Evolutionary conservation across 2,329 filamentous ascomycete genomes (phyloP).

Genomic region (Verticillium isaacii): DNA sequence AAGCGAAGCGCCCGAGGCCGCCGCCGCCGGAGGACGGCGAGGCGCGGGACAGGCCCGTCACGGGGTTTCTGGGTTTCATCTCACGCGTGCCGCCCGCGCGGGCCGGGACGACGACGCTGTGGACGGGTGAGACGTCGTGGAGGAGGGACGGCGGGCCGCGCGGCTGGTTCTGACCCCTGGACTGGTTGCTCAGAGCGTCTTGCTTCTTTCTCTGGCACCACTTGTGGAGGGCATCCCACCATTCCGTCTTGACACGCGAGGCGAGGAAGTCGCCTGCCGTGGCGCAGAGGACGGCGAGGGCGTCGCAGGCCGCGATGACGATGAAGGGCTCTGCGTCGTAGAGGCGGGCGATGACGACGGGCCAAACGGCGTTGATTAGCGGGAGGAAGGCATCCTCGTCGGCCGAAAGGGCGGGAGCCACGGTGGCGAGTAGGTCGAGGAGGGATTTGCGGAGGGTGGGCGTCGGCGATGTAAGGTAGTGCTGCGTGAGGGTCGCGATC

Average conservation of each 20-base stretch:
- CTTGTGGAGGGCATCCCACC: conserved; percentile 48
- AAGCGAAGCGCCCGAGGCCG: conserved; percentile 54
- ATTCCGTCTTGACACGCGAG: conserved; percentile 70
- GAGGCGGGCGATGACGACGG: conserved; percentile 66
- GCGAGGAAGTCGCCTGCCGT: conserved; percentile 77
- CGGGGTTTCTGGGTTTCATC: neutral
- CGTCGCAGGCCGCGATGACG: conserved; percentile 62
- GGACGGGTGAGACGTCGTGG: neutral
- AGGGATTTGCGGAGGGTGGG: conserved; percentile 74
- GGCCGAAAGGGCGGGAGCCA: conserved; percentile 64
- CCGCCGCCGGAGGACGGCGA: conserved; percentile 16
- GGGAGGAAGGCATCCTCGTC: conserved; percentile 85
- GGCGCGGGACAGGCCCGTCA: conserved; percentile 5
- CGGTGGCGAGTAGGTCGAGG: conserved; percentile 69
- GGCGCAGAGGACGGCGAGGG: conserved; percentile 64
- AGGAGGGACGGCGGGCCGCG: neutral
- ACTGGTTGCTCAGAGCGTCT: conserved; percentile 20
- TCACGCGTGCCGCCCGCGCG: conserved; percentile 17
- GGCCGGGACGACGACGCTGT: conserved; percentile 20
- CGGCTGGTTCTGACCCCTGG: neutral
- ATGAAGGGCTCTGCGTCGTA: conserved; percentile 66
- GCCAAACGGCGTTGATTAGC: conserved; percentile 87
- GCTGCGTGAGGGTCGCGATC: conserved; percentile 79
- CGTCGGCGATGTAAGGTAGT: conserved; percentile 84
- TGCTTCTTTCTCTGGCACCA: conserved; percentile 43